phyloP scores from a whole-genome alignment of 352 stramenopile species.

The Labyrinthula sp. region DNA sequence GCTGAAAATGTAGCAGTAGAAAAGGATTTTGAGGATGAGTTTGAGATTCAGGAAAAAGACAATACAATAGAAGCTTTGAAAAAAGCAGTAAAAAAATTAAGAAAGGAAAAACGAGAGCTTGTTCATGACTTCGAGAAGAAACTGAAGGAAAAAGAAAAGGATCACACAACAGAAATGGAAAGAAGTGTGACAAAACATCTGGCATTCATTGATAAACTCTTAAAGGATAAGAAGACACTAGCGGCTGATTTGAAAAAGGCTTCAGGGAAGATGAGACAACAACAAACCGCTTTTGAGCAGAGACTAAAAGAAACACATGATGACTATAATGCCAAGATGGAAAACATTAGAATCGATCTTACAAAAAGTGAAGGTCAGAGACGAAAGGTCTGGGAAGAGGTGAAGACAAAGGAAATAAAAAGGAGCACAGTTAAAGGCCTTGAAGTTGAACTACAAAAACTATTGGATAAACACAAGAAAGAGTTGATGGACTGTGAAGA shows the following conservation, averaged over 20 bases:
- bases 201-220: slow-evolving; percentile 27
- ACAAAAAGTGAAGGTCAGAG: slow-evolving; percentile 5
- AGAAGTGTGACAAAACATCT: slow-evolving; percentile 15
- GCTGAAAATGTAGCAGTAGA: too few species aligned
- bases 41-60: slow-evolving; percentile 23
- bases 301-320: slow-evolving; percentile 8
- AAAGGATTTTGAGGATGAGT: too few species aligned
- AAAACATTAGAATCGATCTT: slow-evolving; percentile 18
- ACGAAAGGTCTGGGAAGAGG: slow-evolving; percentile 17
- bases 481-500: slow-evolving; percentile 13
- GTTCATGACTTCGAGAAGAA: slow-evolving; percentile 1
- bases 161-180: slow-evolving; percentile 17
- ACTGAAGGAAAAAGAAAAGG: slow-evolving; percentile 1
- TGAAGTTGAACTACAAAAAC: slow-evolving; percentile 22
- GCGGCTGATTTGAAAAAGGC: slow-evolving; percentile 14
- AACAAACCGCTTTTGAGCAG: slow-evolving; percentile 5
- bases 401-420: slow-evolving; percentile 22
- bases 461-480: slow-evolving; percentile 26
- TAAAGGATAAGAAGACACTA: slow-evolving; percentile 24
- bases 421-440: slow-evolving; percentile 28
- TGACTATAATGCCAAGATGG: background rate
- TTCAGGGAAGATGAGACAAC: slow-evolving; percentile 3
- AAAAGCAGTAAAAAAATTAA: slow-evolving; percentile 1
- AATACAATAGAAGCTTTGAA: slow-evolving; percentile 27
- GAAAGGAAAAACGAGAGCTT: slow-evolving; percentile 1